phyloP scores from a whole-genome alignment of 768 basidiomycete species.

The Podaxis sp. region DNA sequence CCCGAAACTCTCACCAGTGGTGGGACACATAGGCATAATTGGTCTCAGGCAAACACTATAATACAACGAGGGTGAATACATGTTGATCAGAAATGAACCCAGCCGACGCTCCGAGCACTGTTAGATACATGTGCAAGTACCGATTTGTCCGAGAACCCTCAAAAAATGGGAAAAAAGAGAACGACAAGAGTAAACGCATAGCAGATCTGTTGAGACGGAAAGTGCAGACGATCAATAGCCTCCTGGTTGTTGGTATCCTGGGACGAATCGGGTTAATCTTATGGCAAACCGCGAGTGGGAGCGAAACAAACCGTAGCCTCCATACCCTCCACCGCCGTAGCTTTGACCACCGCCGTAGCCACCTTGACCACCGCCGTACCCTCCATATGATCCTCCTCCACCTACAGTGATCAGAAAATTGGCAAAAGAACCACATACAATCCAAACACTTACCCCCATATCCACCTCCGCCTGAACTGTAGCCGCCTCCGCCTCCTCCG shows the following conservation, averaged over 20 bases:
- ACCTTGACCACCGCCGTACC: constrained; percentile 26
- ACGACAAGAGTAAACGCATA: not conserved
- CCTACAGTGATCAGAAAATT: not conserved
- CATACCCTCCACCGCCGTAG: constrained; percentile 26
- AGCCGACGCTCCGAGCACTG: constrained; percentile 19
- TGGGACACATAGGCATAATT: constrained; percentile 8
- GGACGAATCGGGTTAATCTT: not conserved
- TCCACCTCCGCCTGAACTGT: constrained; percentile 25
- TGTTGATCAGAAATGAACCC: constrained; percentile 16
- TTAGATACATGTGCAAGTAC: constrained; percentile 9
- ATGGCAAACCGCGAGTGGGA: not conserved
- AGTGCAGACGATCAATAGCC: constrained; percentile 27
- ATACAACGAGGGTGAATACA: constrained; percentile 15
- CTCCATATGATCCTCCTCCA: constrained; percentile 18
- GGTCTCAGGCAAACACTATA: constrained; percentile 17
- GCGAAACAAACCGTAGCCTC: constrained; percentile 14
- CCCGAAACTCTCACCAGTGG: not conserved
- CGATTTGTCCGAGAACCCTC: constrained; percentile 15
- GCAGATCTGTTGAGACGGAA: not conserved
- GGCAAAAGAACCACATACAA: not conserved
- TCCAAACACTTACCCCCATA: constrained; percentile 15
- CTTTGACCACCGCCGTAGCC: constrained; percentile 23
- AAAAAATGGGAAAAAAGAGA: constrained; percentile 5
- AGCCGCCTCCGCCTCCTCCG: constrained; percentile 22
- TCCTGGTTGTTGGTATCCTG: constrained; percentile 21